A percentile compares a stretch with the other conserved stretches of the same genome.
phyloP scores from a whole-genome alignment of 805 yeast species.

The Pichia gijzeniarum region DNA sequence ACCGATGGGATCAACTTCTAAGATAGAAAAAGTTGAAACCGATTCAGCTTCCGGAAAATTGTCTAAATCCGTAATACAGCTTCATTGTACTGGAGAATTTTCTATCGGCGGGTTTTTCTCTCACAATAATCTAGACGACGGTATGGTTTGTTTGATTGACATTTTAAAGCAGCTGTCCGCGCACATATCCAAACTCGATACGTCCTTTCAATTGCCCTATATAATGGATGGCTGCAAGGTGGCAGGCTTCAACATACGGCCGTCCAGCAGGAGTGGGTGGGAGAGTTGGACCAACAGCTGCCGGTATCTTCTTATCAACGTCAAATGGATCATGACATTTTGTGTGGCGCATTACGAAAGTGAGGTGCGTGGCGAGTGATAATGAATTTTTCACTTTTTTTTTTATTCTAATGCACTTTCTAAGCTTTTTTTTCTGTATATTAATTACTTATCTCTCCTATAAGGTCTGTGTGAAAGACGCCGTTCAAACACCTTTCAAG shows the following conservation, averaged over 20 bases:
- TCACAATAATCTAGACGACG: constrained; percentile 70
- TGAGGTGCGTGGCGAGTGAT: constrained; percentile 3
- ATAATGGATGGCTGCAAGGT: constrained; percentile 62
- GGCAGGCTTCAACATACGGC: constrained; percentile 69
- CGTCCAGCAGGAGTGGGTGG: constrained; percentile 55
- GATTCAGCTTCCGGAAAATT: constrained; percentile 24
- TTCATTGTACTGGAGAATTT: constrained; percentile 66
- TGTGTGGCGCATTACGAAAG: constrained; percentile 37
- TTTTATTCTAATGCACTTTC: too few species aligned
- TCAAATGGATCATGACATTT: constrained; percentile 80
- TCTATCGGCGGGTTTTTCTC: constrained; percentile 64
- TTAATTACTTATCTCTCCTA: not conserved
- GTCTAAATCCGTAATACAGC: constrained; percentile 41
- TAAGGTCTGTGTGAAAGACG: too few species aligned
- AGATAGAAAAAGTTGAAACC: constrained; percentile 50
- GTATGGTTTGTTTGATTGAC: constrained; percentile 73
- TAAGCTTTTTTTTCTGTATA: not conserved
- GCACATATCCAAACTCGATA: constrained; percentile 40
- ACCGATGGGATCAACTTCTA: constrained; percentile 83
- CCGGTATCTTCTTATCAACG: constrained; percentile 68
- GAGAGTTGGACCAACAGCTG: constrained; percentile 90
- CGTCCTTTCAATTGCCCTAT: constrained; percentile 65
- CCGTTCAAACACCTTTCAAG: too few species aligned
- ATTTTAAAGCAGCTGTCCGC: constrained; percentile 48
- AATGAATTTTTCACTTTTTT: not conserved